phyloP scores from a whole-genome alignment of 441 rosid species.

The Erodium texanum region DNA sequence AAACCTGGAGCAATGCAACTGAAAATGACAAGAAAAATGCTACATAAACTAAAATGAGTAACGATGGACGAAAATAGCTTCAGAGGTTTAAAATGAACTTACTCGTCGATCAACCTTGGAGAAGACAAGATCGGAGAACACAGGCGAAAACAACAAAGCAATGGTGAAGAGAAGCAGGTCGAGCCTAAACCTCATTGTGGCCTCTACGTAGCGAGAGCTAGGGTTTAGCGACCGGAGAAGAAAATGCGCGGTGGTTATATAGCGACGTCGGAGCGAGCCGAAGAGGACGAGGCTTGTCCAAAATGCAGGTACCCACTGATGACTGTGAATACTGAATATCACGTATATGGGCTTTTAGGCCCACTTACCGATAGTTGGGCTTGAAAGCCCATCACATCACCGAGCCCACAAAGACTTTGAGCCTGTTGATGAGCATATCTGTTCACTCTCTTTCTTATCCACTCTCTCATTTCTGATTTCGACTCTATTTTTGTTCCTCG shows the following conservation, averaged over 20 bases:
- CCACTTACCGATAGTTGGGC: no score
- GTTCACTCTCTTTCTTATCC: no score
- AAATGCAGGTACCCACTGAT: background rate
- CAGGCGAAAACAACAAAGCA: slow-evolving; percentile 41
- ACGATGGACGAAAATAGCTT: no score
- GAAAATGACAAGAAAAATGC: no score
- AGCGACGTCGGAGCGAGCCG: background rate
- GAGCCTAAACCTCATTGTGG: slow-evolving; percentile 34
- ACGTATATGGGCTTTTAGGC: background rate
- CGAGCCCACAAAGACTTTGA: no score
- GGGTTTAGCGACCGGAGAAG: background rate
- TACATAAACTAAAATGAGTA: no score
- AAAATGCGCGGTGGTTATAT: background rate
- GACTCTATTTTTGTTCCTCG: no score
- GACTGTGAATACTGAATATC: no score
- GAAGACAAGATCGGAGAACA: slow-evolving; percentile 64
- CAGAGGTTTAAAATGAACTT: slow-evolving; percentile 25
- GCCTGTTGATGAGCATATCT: no score
- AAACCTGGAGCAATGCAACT: background rate
- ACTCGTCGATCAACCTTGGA: slow-evolving; percentile 89
- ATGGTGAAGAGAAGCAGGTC: slow-evolving; percentile 33
- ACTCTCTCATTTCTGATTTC: no score
- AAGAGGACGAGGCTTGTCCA: background rate
- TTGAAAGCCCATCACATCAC: no score
- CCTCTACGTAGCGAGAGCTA: background rate